Percentiles rank a stretch among this genome's conserved stretches.
Evolutionary conservation across 176 grass and related monocot genomes (phyloP).

Genomic region (Oryza glaberrima): DNA sequence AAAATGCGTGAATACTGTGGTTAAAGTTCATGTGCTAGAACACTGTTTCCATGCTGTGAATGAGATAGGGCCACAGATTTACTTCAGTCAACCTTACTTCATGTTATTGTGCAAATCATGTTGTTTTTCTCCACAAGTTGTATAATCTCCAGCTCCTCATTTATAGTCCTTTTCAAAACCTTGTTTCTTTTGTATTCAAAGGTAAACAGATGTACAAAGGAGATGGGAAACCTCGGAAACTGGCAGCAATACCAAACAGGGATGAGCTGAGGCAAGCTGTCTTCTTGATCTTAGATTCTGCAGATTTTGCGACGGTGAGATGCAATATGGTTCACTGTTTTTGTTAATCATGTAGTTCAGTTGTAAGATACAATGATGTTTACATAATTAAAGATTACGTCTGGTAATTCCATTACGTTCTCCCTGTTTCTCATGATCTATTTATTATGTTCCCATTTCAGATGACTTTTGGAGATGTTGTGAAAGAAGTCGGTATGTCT

Average conservation of each 20-base stretch:
- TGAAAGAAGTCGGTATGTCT: constrained; percentile 60
- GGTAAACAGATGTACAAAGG: constrained; percentile 45
- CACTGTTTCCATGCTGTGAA: not conserved
- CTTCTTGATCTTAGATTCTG: constrained; percentile 49
- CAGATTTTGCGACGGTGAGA: constrained; percentile 57
- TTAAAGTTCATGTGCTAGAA: not conserved
- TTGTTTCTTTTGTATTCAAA: constrained; percentile 33
- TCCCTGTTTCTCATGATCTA: constrained; percentile 23
- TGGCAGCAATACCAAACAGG: constrained; percentile 41
- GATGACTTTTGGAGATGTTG: constrained; percentile 68
- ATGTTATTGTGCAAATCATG: not conserved
- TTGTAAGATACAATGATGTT: not conserved
- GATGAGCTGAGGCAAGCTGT: constrained; percentile 62
- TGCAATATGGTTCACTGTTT: constrained; percentile 1
- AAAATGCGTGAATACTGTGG: not conserved
- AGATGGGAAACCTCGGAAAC: constrained; percentile 34
- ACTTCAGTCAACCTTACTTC: not conserved
- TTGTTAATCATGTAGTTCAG: not conserved
- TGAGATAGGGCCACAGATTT: not conserved
- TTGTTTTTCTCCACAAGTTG: constrained; percentile 1
- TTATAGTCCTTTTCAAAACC: constrained; percentile 17
- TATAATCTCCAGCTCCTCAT: constrained; percentile 9
- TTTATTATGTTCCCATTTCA: constrained; percentile 42
- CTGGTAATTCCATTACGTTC: constrained; percentile 3
- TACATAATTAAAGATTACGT: not conserved